Evolutionary conservation across 768 basidiomycete species (phyloP).

Genomic region (Multifurca ochricompacta): DNA sequence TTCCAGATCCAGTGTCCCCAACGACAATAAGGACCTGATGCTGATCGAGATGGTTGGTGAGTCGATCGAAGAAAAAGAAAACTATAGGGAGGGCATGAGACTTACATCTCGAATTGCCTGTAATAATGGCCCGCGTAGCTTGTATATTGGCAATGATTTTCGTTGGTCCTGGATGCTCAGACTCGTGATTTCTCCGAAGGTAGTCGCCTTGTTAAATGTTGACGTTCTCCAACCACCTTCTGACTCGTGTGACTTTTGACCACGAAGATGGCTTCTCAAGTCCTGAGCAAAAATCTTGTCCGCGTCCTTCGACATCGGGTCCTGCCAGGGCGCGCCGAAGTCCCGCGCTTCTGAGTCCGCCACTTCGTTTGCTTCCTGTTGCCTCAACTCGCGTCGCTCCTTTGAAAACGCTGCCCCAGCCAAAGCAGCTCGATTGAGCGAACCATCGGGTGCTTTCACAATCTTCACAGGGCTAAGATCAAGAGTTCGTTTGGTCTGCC

Average conservation of each 20-base stretch:
- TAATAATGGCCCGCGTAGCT: slow-evolving; percentile 82
- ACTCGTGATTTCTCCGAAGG: slow-evolving; percentile 87
- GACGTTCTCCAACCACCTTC: slow-evolving; percentile 82
- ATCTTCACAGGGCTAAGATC: slow-evolving; percentile 97
- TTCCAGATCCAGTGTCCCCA: slow-evolving; percentile 97
- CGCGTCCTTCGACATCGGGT: slow-evolving; percentile 87
- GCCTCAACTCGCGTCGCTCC: slow-evolving; percentile 88
- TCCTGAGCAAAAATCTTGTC: slow-evolving; percentile 94
- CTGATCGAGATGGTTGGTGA: slow-evolving; percentile 33
- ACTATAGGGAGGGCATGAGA: slow-evolving; percentile 22
- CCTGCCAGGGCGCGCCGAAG: slow-evolving; percentile 94
- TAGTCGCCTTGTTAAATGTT: slow-evolving; percentile 91
- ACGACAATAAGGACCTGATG: slow-evolving; percentile 98
- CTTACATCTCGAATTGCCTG: slow-evolving; percentile 84
- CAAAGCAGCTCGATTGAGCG: slow-evolving; percentile 89
- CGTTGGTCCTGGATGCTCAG: slow-evolving; percentile 93
- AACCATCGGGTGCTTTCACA: slow-evolving; percentile 97
- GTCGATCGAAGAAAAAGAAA: neutral
- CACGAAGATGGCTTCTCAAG: slow-evolving; percentile 69
- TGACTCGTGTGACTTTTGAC: slow-evolving; percentile 74
- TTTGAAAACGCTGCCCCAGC: slow-evolving; percentile 91
- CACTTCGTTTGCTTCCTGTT: slow-evolving; percentile 89
- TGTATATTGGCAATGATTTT: slow-evolving; percentile 87
- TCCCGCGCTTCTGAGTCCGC: slow-evolving; percentile 93
- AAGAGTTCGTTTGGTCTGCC: slow-evolving; percentile 92